Percentiles rank a stretch among this genome's conserved stretches.
Conservation (phyloP, 164 flowering plant species). For the Kalanchoe fedtschenkoi region DNA sequence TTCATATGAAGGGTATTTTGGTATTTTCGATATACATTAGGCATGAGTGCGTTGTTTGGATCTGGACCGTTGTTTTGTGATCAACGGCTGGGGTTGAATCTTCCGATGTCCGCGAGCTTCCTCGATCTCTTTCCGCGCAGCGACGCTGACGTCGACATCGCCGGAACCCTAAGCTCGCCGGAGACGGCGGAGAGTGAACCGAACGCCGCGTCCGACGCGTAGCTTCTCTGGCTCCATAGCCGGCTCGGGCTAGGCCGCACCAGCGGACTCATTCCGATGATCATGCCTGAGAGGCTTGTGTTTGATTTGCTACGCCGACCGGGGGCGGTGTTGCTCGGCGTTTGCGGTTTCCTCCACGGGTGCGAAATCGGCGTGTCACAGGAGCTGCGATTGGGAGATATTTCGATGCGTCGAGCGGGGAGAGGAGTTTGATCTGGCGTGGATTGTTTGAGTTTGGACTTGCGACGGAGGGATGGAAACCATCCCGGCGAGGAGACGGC, state of each 20-base stretch:
- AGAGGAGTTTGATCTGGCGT: not conserved
- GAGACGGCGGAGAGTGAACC: not conserved
- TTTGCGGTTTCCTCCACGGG: not conserved
- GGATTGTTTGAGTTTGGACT: not conserved
- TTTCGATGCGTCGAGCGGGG: not conserved
- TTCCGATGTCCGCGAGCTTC: not conserved
- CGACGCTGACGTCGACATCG: slow-evolving; percentile 1
- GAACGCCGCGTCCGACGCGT: not conserved
- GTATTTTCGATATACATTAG: not conserved
- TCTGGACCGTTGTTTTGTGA: not conserved
- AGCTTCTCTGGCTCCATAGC: not conserved
- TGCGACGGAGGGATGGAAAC: not conserved
- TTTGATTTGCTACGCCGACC: not conserved
- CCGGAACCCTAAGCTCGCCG: not conserved
- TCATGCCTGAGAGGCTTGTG: not conserved
- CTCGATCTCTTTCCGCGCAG: not conserved
- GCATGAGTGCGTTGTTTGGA: too few species aligned
- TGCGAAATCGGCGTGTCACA: not conserved
- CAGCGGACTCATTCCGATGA: not conserved
- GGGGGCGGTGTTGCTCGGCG: not conserved
- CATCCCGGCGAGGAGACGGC: not conserved
- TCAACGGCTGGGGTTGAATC: not conserved
- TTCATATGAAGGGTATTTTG: not conserved
- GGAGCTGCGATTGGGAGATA: not conserved
- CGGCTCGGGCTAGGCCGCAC: not conserved